These are phyloP conservation scores for Pisolithus microcarpus DNA, from an alignment of 768 basidiomycete genomes.

Conservation along the genomic window DNA sequence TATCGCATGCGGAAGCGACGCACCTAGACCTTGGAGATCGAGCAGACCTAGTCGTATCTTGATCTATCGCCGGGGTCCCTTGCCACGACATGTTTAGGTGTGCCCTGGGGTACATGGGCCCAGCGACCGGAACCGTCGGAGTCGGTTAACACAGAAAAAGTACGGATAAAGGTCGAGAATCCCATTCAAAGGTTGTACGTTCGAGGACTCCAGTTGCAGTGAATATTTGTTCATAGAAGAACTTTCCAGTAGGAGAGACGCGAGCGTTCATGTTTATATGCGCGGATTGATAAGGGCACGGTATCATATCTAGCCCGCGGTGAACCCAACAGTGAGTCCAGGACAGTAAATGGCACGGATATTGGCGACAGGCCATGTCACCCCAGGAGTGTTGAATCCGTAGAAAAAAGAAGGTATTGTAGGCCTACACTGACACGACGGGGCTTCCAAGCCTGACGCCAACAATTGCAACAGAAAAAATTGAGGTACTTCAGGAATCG, in stretches of 20 bases:
- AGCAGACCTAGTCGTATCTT: slow-evolving; percentile 80
- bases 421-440: too few relatives aligned
- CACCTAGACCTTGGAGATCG: slow-evolving; percentile 81
- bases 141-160: neutral
- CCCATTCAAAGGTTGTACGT: slow-evolving; percentile 64
- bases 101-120: too few relatives aligned
- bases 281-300: neutral
- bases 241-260: slow-evolving; percentile 32
- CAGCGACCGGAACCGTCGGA: neutral
- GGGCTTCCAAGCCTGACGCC: slow-evolving; percentile 14
- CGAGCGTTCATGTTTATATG: neutral
- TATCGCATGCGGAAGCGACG: neutral
- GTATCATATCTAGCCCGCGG: slow-evolving; percentile 60
- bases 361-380: slow-evolving; percentile 47
- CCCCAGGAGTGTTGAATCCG: too few relatives aligned
- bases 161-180: neutral
- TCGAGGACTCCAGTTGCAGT: slow-evolving; percentile 86
- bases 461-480: slow-evolving; percentile 67
- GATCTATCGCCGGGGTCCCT: slow-evolving; percentile 74
- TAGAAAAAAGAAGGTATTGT: too few relatives aligned
- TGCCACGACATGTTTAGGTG: slow-evolving; percentile 8
- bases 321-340: slow-evolving; percentile 53
- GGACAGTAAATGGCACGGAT: slow-evolving; percentile 19
- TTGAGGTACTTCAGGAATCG: slow-evolving; percentile 80
- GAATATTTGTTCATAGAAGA: slow-evolving; percentile 77